Percentiles rank a stretch among this genome's conserved stretches.
Evolutionary conservation across 2,329 filamentous ascomycete genomes (phyloP).

Genomic region (Rosellinia necatrix): DNA sequence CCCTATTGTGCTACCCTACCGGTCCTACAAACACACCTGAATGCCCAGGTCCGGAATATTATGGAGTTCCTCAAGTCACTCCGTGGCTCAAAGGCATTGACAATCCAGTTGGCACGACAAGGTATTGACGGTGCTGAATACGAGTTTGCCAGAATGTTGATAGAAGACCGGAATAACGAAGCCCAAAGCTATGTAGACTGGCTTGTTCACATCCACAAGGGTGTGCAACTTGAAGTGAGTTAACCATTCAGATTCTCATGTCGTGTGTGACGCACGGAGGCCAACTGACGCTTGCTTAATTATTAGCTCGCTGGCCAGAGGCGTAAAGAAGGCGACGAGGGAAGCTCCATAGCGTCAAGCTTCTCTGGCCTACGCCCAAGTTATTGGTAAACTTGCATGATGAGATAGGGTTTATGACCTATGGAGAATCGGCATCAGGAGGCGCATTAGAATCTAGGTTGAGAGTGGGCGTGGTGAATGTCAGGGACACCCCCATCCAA

Average conservation of each 20-base stretch:
- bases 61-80: slow-evolving; percentile 81
- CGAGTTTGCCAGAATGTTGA: slow-evolving; percentile 87
- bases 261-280: neutral
- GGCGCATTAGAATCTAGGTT: slow-evolving; percentile 26
- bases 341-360: slow-evolving; percentile 55
- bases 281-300: slow-evolving; percentile 17
- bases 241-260: neutral
- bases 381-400: slow-evolving; percentile 55
- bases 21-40: slow-evolving; percentile 86
- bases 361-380: slow-evolving; percentile 64
- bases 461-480: slow-evolving; percentile 15
- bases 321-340: slow-evolving; percentile 66
- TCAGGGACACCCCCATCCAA: slow-evolving; percentile 6
- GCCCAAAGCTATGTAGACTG: slow-evolving; percentile 98
- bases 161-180: slow-evolving; percentile 97
- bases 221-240: slow-evolving; percentile 85
- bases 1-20: slow-evolving; percentile 81
- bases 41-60: slow-evolving; percentile 92
- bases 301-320: slow-evolving; percentile 68
- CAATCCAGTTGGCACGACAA: slow-evolving; percentile 88
- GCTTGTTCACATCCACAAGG: slow-evolving; percentile 92
- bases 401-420: slow-evolving; percentile 16
- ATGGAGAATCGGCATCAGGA: slow-evolving; percentile 23
- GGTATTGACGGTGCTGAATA: slow-evolving; percentile 94
- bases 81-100: slow-evolving; percentile 84